These are phyloP conservation scores for Venturiaceae sp. DNA, from an alignment of 2,329 filamentous ascomycete genomes.

Conservation along the genomic window DNA sequence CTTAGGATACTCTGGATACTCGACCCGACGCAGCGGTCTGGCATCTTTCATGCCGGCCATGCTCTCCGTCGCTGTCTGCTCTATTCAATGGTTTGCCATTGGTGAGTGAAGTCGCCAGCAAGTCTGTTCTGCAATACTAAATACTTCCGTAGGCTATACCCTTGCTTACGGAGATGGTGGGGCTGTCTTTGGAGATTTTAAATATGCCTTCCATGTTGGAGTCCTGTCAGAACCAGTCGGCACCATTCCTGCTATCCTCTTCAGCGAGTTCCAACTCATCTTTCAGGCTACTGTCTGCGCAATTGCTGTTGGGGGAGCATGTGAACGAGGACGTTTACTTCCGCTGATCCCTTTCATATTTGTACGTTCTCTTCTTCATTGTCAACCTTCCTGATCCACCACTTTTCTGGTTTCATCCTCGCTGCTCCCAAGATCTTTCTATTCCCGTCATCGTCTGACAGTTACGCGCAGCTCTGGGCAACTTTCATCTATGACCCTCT, in stretches of 20 bases:
- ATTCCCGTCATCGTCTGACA: slow-evolving; percentile 17
- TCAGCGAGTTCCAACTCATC: slow-evolving; percentile 42
- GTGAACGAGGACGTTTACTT: slow-evolving; percentile 36
- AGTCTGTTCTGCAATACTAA: no score
- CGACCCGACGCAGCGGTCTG: slow-evolving; percentile 37
- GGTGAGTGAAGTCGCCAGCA: neutral
- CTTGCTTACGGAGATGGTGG: slow-evolving; percentile 37
- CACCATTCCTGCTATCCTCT: slow-evolving; percentile 40
- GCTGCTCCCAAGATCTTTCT: slow-evolving; percentile 30
- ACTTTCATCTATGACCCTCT: slow-evolving; percentile 87
- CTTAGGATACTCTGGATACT: slow-evolving; percentile 40
- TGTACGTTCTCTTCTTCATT: slow-evolving; percentile 11
- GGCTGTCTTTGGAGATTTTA: slow-evolving; percentile 34
- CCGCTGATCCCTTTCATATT: slow-evolving; percentile 40
- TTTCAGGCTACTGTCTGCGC: slow-evolving; percentile 42
- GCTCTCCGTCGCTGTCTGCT: slow-evolving; percentile 37
- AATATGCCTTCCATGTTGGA: slow-evolving; percentile 34
- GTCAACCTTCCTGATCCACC: neutral
- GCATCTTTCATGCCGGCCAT: slow-evolving; percentile 39
- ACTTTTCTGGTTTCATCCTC: no score
- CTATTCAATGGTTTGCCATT: slow-evolving; percentile 37
- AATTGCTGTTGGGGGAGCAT: slow-evolving; percentile 39
- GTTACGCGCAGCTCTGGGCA: slow-evolving; percentile 57
- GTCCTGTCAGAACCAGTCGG: slow-evolving; percentile 39
- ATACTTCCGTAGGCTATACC: slow-evolving; percentile 32